A percentile compares a stretch with the other conserved stretches of the same genome.
These are phyloP conservation scores for Phlyctochytrium arcticum DNA, from an alignment of 192 early-diverging fungal genomes.

Conservation along the genomic window DNA sequence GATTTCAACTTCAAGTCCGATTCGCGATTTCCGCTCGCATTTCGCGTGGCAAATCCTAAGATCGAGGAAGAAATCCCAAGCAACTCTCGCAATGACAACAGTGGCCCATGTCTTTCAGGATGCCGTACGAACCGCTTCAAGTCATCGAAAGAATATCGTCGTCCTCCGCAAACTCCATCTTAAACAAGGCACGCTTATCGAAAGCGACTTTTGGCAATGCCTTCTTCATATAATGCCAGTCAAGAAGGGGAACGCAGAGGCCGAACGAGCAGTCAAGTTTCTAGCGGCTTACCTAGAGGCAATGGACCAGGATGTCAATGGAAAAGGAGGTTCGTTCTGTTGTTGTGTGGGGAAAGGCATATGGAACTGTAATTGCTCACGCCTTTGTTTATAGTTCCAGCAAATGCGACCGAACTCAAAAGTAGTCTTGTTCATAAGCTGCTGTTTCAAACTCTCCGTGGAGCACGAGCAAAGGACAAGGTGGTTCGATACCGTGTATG, in stretches of 20 bases:
- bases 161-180: constrained; percentile 70
- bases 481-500: constrained; percentile 69
- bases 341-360: not conserved
- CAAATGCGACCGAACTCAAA: not conserved
- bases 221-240: constrained; percentile 72
- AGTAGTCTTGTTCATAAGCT: constrained; percentile 56
- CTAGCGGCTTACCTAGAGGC: constrained; percentile 71
- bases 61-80: no score
- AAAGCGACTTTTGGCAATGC: constrained; percentile 73
- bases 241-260: constrained; percentile 67
- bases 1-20: no score
- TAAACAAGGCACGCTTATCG: constrained; percentile 51
- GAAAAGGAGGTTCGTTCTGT: constrained; percentile 30
- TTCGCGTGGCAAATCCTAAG: no score
- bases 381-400: not conserved
- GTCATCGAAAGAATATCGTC: constrained; percentile 69
- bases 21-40: no score
- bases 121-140: constrained; percentile 58
- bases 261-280: constrained; percentile 70
- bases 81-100: constrained; percentile 2
- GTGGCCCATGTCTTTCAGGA: constrained; percentile 74
- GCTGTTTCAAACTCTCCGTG: constrained; percentile 65
- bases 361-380: not conserved
- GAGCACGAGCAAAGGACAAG: constrained; percentile 78
- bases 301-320: constrained; percentile 31